Evolutionary conservation across 495 filamentous ascomycete species (phyloP).

Genomic region (Hyaloscypha finlandica): DNA sequence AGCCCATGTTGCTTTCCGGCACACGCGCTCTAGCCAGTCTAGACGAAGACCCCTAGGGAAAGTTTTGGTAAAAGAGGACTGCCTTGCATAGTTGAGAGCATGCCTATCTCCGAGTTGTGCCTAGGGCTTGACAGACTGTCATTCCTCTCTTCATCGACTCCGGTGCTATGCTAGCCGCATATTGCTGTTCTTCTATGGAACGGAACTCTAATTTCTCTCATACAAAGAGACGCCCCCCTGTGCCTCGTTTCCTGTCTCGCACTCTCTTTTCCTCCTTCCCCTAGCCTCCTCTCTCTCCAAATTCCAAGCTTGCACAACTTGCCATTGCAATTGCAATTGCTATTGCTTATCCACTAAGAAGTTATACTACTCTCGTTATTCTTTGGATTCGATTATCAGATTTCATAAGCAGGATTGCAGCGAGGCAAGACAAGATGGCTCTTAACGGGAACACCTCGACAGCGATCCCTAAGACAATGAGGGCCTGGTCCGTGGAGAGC

Average conservation of each 20-base stretch:
- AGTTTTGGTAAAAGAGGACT: not conserved
- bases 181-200: not conserved
- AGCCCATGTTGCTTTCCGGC: not conserved
- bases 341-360: no score
- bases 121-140: not conserved
- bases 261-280: not conserved
- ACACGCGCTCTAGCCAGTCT: not conserved
- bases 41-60: not conserved
- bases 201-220: not conserved
- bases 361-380: not conserved
- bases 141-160: not conserved
- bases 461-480: constrained; percentile 27
- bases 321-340: no score
- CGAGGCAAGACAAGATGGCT: not conserved
- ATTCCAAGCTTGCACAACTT: not conserved
- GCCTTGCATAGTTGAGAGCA: not conserved
- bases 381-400: not conserved
- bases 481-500: constrained; percentile 29
- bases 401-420: not conserved
- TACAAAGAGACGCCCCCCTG: not conserved
- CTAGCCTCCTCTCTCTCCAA: not conserved
- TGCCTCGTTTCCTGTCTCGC: not conserved
- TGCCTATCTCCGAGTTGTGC: not conserved
- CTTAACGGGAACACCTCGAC: not conserved
- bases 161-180: not conserved